phyloP scores from a whole-genome alignment of 176 grass and related monocot species.

The Paspalum notatum region DNA sequence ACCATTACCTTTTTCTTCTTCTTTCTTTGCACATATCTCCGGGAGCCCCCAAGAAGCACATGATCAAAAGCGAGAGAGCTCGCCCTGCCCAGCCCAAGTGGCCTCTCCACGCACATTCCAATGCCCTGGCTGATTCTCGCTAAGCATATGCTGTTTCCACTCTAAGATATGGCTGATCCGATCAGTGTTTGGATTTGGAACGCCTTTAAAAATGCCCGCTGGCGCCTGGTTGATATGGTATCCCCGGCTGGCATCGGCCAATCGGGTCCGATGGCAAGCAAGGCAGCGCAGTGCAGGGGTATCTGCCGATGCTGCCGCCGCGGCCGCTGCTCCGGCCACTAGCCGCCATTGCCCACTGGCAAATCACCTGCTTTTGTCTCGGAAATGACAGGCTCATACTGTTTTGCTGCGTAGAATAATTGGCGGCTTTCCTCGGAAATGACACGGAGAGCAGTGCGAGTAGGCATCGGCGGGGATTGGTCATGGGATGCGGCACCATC shows the following conservation, averaged over 20 bases:
- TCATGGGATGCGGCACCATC: slow-evolving; percentile 27
- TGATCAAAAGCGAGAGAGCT: slow-evolving; percentile 42
- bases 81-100: not conserved
- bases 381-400: slow-evolving; percentile 78
- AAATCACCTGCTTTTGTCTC: slow-evolving; percentile 75
- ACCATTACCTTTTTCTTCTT: not conserved
- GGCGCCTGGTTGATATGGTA: slow-evolving; percentile 15
- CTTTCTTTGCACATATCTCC: slow-evolving; percentile 12
- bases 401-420: slow-evolving; percentile 73
- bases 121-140: slow-evolving; percentile 34
- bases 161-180: slow-evolving; percentile 48
- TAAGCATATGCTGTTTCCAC: slow-evolving; percentile 64
- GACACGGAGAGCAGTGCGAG: slow-evolving; percentile 62
- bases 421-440: slow-evolving; percentile 77
- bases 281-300: not conserved
- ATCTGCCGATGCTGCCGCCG: slow-evolving; percentile 7
- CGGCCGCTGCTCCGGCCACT: slow-evolving; percentile 19
- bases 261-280: not conserved
- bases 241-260: slow-evolving; percentile 22
- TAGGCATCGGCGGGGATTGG: slow-evolving; percentile 44
- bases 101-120: slow-evolving; percentile 23
- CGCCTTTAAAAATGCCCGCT: slow-evolving; percentile 37
- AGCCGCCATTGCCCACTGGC: slow-evolving; percentile 8
- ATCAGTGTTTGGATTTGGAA: slow-evolving; percentile 31
- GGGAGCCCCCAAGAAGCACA: slow-evolving; percentile 5